Base-by-base conservation (phyloP, 805 yeast genomes). In the Clavispora phyllophila region DNA sequence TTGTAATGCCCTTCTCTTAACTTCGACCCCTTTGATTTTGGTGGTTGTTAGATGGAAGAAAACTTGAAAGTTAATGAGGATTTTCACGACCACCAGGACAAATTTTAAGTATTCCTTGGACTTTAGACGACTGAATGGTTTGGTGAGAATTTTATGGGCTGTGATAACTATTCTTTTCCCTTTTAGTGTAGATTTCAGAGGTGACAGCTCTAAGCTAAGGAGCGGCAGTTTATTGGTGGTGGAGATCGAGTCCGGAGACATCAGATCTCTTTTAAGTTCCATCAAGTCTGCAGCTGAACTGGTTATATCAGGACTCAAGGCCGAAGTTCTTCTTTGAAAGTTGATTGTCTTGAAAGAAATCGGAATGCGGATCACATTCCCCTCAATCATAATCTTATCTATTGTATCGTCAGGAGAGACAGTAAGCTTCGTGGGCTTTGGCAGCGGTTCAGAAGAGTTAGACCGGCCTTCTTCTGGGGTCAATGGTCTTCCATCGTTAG, bases 141-240 rank as follows among this genome's bases (percentile, higher is more conserved):
- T 66, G 44, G 58, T 62, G 35, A 70, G 56, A n/a, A 70, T 66
- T 45, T 62, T 62, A 45, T 70, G 74, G 1, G 75, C 74, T 6
- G 69, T 61, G 8, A 70, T 59, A 9, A 68, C 61, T 20, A 65
- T 49, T 43, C 56, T 60, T 42, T 61, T 60, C 7, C 44, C 48
- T 6, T 40, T 40, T 14, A 20, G 9, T 15, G 20, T 17, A 7
- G 26, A 18, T 5, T 22, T 28, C 20, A 23, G 26, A 9, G 20
- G 3, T 9, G 17, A 14, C 14, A 10, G 22, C 4, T 22, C 24
- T 4, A n/a, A 5, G 12, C 2, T n/a, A 2, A n/a, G 35, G 7
- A 8, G 17, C 3, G 17, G 34, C 15, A 6, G 25, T 10, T 19
- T 18, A 13, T n/a, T 14, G 3, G 15, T 12, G 4, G 14, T 18